Evolutionary conservation across 1,284 basidiomycete species (phyloP).

Genomic region (Fomitopsis palustris): DNA sequence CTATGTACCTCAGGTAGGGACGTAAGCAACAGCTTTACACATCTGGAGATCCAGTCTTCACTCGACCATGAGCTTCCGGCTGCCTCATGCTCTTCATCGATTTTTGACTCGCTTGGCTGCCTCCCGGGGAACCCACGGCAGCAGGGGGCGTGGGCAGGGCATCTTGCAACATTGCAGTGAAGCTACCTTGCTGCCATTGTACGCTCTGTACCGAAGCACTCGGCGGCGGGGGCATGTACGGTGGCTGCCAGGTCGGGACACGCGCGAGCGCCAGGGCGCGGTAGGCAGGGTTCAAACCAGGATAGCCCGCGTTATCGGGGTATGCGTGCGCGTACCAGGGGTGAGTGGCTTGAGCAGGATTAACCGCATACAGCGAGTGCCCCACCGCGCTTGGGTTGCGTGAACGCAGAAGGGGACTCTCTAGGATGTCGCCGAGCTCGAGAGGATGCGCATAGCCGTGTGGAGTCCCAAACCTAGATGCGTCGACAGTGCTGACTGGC

Average conservation of each 20-base stretch:
- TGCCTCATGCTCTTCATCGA: not conserved
- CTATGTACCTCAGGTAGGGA: too few species aligned
- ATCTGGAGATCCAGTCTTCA: not conserved
- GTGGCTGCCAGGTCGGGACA: not conserved
- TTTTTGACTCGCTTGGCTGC: not conserved
- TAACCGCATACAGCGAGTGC: conserved; percentile 1
- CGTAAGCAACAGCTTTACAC: too few species aligned
- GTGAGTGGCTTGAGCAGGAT: not conserved
- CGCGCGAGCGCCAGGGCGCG: not conserved
- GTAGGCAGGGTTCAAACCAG: conserved; percentile 3
- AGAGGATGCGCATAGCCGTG: conserved; percentile 10
- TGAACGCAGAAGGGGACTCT: conserved; percentile 20
- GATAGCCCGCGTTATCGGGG: not conserved
- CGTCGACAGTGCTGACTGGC: not conserved
- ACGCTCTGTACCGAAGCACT: not conserved
- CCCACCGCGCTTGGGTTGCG: conserved; percentile 4
- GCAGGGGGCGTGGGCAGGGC: not conserved
- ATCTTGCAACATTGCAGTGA: conserved; percentile 3
- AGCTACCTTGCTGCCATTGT: not conserved
- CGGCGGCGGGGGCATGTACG: not conserved
- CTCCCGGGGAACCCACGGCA: not conserved
- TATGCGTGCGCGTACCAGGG: not conserved
- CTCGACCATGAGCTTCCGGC: not conserved
- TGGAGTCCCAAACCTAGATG: not conserved
- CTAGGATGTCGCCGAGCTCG: conserved; percentile 22